phyloP scores from a whole-genome alignment of 2,329 filamentous ascomycete species.

The Hymenoscyphus repandus region DNA sequence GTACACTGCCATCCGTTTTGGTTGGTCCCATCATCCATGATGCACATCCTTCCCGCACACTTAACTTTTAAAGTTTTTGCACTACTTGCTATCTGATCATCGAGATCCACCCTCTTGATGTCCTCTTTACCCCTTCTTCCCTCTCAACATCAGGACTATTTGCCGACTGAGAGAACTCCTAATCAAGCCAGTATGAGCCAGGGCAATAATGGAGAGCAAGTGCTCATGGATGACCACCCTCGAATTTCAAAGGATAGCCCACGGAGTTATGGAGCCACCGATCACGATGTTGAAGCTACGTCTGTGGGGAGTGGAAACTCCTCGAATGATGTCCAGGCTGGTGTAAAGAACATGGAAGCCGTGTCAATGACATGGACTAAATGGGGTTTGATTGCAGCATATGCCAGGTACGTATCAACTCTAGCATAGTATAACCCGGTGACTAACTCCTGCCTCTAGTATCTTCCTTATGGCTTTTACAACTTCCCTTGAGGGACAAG shows the following conservation, averaged over 20 bases:
- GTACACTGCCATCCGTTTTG: neutral
- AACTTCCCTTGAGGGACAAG: conserved; percentile 40
- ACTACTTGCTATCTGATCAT: too few species aligned
- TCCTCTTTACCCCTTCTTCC: too few species aligned
- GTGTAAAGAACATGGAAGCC: conserved; percentile 24
- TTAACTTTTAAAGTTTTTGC: too few species aligned
- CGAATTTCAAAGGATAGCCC: too few species aligned
- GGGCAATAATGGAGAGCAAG: too few species aligned
- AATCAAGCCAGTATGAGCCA: too few species aligned
- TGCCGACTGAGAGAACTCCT: too few species aligned
- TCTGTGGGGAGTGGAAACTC: neutral
- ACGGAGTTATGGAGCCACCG: too few species aligned
- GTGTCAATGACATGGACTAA: conserved; percentile 26
- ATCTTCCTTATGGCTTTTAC: conserved; percentile 44
- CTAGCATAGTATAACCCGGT: neutral
- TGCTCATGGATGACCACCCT: too few species aligned
- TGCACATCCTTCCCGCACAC: neutral
- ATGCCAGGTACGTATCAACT: conserved; percentile 17
- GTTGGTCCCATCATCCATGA: neutral
- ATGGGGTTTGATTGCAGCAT: conserved; percentile 22
- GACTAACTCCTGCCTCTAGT: conserved; percentile 22
- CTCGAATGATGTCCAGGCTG: conserved; percentile 14
- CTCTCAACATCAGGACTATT: too few species aligned
- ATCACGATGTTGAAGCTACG: neutral
- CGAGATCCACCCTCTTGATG: too few species aligned